phyloP scores from a whole-genome alignment of 768 basidiomycete species.

The Phylloporus arenicola region DNA sequence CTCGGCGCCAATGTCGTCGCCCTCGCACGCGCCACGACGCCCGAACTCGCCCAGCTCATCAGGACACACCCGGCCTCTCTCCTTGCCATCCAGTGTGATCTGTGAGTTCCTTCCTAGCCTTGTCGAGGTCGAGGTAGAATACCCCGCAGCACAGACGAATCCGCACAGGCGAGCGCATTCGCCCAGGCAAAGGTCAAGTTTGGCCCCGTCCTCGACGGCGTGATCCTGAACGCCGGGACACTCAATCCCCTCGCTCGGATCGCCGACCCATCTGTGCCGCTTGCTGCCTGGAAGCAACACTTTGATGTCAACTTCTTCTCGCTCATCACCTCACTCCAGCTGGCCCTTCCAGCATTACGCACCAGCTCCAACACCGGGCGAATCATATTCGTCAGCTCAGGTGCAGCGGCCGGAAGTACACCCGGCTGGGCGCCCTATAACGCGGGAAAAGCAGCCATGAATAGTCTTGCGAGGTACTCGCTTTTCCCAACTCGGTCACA shows the following conservation, averaged over 20 bases:
- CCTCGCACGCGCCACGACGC: slow-evolving; percentile 62
- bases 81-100: slow-evolving; percentile 60
- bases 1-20: slow-evolving; percentile 69
- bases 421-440: slow-evolving; percentile 80
- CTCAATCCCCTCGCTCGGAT: slow-evolving; percentile 66
- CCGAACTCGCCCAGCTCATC: slow-evolving; percentile 56
- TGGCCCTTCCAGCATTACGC: slow-evolving; percentile 64
- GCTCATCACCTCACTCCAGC: slow-evolving; percentile 62
- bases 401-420: slow-evolving; percentile 64
- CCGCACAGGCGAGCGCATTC: slow-evolving; percentile 53
- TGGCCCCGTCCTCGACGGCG: slow-evolving; percentile 58
- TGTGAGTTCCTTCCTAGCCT: slow-evolving; percentile 46
- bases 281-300: slow-evolving; percentile 60
- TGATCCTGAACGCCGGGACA: slow-evolving; percentile 82
- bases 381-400: slow-evolving; percentile 82
- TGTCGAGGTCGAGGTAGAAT: not conserved
- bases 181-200: slow-evolving; percentile 46
- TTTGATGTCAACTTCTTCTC: slow-evolving; percentile 92
- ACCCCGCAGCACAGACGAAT: slow-evolving; percentile 50
- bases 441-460: slow-evolving; percentile 85
- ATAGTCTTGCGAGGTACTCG: slow-evolving; percentile 67
- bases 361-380: slow-evolving; percentile 52
- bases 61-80: slow-evolving; percentile 37
- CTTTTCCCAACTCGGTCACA: slow-evolving; percentile 8
- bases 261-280: slow-evolving; percentile 40